A percentile compares a stretch with the other conserved stretches of the same genome.
phyloP scores from a whole-genome alignment of 768 basidiomycete genomes.

The Trametes maxima region DNA sequence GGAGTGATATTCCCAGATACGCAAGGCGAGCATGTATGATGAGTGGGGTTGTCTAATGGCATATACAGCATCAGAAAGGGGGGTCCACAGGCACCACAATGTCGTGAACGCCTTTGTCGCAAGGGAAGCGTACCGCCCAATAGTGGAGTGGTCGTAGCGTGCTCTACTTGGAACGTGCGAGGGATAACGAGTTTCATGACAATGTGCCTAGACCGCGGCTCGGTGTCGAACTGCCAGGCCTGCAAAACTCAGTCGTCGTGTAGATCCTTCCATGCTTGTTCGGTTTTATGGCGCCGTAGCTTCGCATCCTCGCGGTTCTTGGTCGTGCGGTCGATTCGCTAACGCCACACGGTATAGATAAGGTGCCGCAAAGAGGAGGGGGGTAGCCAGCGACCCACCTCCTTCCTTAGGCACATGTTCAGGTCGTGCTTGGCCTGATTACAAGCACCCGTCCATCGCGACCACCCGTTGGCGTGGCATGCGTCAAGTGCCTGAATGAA shows the following conservation, averaged over 20 bases:
- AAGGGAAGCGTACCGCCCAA: too few relatives aligned
- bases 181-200: background rate
- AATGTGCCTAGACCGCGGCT: background rate
- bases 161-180: too few relatives aligned
- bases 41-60: too few relatives aligned
- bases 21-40: too few relatives aligned
- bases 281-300: conserved; percentile 53
- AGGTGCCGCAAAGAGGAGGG: background rate
- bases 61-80: too few relatives aligned
- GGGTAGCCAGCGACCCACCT: conserved; percentile 46
- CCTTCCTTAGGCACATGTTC: conserved; percentile 69
- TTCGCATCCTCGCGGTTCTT: conserved; percentile 65
- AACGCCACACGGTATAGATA: background rate
- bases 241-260: conserved; percentile 43
- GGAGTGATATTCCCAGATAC: too few relatives aligned
- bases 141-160: too few relatives aligned
- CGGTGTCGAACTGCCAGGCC: background rate
- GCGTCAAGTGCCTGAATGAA: conserved; percentile 76
- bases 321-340: conserved; percentile 63
- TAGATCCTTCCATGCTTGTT: conserved; percentile 60
- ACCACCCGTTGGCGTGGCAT: conserved; percentile 68
- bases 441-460: conserved; percentile 68
- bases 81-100: too few relatives aligned
- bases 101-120: too few relatives aligned
- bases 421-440: conserved; percentile 68